Percentiles rank a stretch among this genome's conserved stretches.
phyloP scores from a whole-genome alignment of 352 stramenopile species.

The Phytopythium montanum region DNA sequence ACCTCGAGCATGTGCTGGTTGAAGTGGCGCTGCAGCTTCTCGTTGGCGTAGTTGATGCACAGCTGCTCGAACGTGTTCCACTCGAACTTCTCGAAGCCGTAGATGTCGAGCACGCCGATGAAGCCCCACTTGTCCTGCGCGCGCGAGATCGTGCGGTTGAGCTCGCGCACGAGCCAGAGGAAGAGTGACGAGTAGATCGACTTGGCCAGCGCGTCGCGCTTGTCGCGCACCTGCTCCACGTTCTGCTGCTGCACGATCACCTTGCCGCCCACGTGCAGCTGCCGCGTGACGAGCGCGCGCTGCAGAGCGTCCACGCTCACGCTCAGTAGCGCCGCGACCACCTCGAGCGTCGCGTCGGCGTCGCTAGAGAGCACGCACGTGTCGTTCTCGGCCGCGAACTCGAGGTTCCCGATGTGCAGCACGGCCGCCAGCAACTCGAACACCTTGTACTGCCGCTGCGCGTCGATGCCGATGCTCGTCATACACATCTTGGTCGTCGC shows the following conservation, averaged over 20 bases:
- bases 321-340: conserved; percentile 72
- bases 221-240: conserved; percentile 83
- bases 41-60: conserved; percentile 96
- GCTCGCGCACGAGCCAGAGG: conserved; percentile 85
- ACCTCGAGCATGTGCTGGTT: conserved; percentile 97
- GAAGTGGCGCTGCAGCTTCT: conserved; percentile 93
- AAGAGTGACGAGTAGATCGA: conserved; percentile 93
- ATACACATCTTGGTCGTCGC: conserved; percentile 80
- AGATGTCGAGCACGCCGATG: conserved; percentile 97
- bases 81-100: conserved; percentile 97
- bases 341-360: conserved; percentile 38
- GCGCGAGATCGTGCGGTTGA: conserved; percentile 89
- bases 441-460: conserved; percentile 73
- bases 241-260: conserved; percentile 90
- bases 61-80: conserved; percentile 96
- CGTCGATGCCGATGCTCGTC: conserved; percentile 84
- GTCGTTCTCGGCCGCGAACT: conserved; percentile 84
- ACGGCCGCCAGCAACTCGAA: conserved; percentile 87
- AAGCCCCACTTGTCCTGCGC: conserved; percentile 85
- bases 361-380: conserved; percentile 56
- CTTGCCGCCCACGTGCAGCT: conserved; percentile 87
- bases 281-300: conserved; percentile 73
- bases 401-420: conserved; percentile 84
- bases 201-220: conserved; percentile 89
- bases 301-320: conserved; percentile 73